Base-by-base conservation (phyloP, 352 stramenopile species). In the Detonula confervacea region DNA sequence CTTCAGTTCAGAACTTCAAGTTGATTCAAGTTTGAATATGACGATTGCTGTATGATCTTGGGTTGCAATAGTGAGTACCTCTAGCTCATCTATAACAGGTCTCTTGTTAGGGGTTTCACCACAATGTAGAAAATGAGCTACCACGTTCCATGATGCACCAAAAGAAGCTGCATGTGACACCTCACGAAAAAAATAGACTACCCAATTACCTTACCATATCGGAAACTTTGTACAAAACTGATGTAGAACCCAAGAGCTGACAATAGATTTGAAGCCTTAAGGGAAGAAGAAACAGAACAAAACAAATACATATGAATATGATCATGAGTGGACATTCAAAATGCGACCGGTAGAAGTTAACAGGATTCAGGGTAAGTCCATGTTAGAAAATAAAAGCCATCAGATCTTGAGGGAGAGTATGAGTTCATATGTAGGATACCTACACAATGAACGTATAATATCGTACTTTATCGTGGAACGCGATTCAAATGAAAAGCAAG, bases 11-110 rank as follows among this genome's bases (percentile, higher is more conserved):
- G 25, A 71, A 57, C 2, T n/a, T n/a, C n/a, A n/a, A n/a, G n/a
- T n/a, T n/a, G n/a, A n/a, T 71, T 71, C 62, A 71, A 71, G 62
- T 71, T 71, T 60, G 62, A 71, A 60, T 71, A 71, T 29, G 29
- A 54, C 12, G 62, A 71, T 35, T 24, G 29, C 46, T 46, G 46
- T 18, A 71, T 71, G 62, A 20, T 71, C 24, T 71, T 46, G n/a
- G 62, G 29, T 11, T 71, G 46, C 27, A 71, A 71, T 14, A 71
- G 62, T 42, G 62, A 71, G 42, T 59, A 25, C 25, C 18, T 71
- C 12, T 42, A 71, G 16, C 25, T 59, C 47, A 55, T 71, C 12
- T 71, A 71, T 56, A 46, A 20, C 62, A 71, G 61, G 44, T 60
- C 62, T 60, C 44, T 71, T 20, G 42, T 46, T 47, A 29, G 62